Conservation (phyloP, 202 grass and related monocot species). For the Sporobolus alterniflorus region DNA sequence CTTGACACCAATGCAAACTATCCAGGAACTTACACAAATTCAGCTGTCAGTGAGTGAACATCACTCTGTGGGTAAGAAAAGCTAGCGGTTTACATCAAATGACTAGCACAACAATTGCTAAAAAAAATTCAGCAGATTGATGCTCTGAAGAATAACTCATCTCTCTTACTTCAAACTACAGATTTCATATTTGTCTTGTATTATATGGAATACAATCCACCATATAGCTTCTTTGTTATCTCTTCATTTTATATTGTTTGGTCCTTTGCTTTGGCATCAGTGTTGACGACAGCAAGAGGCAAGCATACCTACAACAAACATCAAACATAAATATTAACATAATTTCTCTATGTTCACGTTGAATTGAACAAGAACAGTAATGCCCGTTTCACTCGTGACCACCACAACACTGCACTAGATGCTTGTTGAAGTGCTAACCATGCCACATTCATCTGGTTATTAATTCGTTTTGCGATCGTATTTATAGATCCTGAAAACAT, state of each 20-base stretch:
- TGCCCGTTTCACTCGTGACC: not conserved
- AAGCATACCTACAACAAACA: conserved; percentile 37
- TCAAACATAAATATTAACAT: not conserved
- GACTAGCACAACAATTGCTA: not conserved
- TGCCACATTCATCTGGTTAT: not conserved
- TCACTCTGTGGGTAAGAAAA: not conserved
- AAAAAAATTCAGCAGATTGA: not conserved
- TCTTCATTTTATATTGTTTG: conserved; percentile 21
- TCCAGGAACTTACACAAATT: not conserved
- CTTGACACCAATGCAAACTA: not conserved
- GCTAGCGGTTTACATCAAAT: conserved; percentile 16
- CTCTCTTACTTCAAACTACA: not conserved
- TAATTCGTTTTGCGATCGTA: not conserved
- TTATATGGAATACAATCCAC: conserved; percentile 38
- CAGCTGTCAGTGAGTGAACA: not conserved
- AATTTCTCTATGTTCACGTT: not conserved
- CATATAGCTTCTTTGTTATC: conserved; percentile 19
- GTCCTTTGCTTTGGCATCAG: conserved; percentile 35
- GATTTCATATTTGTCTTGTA: conserved; percentile 16
- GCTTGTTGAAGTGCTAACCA: not conserved
- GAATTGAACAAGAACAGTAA: not conserved
- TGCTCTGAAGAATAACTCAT: not conserved
- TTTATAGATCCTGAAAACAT: not conserved
- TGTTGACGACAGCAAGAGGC: conserved; percentile 1
- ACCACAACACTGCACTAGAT: not conserved